Evolutionary conservation across 495 filamentous ascomycete species (phyloP).

Genomic region (Choiromyces venosus): DNA sequence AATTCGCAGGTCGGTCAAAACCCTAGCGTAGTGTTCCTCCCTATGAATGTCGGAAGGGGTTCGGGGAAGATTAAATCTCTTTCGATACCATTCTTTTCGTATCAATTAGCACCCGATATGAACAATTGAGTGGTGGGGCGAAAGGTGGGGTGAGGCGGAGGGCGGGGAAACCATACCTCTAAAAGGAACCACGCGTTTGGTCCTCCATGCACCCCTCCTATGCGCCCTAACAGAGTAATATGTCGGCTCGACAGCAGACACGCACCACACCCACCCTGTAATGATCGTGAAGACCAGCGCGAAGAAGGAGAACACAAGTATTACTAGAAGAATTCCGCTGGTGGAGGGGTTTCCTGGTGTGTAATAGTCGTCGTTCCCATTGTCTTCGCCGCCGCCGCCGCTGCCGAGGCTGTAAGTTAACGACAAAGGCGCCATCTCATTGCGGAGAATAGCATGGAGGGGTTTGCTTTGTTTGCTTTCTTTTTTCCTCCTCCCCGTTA

Average conservation of each 20-base stretch:
- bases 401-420: neutral
- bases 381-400: neutral
- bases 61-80: constrained; percentile 18
- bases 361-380: neutral
- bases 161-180: constrained; percentile 21
- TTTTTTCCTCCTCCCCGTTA: neutral
- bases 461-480: neutral
- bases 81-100: constrained; percentile 29
- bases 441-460: neutral
- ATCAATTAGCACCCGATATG: neutral
- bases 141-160: constrained; percentile 5
- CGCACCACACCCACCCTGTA: constrained; percentile 38
- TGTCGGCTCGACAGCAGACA: constrained; percentile 22
- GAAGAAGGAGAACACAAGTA: constrained; percentile 35
- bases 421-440: neutral
- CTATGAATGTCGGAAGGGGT: constrained; percentile 19
- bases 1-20: constrained; percentile 17
- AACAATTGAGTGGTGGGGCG: constrained; percentile 4
- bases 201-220: constrained; percentile 16
- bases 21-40: constrained; percentile 18
- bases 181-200: constrained; percentile 27
- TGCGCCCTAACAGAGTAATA: constrained; percentile 25
- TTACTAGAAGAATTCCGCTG: constrained; percentile 32
- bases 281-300: constrained; percentile 35
- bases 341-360: neutral